phyloP scores from a whole-genome alignment of 345 rosid genomes.

The Melaleuca quinquenervia region DNA sequence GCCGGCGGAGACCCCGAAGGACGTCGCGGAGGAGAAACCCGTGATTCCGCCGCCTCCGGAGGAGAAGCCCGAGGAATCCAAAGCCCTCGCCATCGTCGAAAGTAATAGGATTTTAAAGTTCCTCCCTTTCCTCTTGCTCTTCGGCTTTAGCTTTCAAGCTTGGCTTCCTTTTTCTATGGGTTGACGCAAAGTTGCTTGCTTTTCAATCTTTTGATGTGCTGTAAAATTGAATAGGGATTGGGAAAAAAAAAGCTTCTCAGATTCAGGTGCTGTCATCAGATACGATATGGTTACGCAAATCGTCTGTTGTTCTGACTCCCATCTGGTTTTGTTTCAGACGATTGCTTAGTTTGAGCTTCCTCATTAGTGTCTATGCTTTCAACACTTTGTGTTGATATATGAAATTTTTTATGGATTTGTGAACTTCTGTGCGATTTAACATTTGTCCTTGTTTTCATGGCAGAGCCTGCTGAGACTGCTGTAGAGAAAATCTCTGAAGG shows the following conservation, averaged over 20 bases:
- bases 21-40: constrained; percentile 32
- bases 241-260: background rate
- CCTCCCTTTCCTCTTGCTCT: background rate
- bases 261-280: background rate
- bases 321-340: background rate
- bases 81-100: constrained; percentile 21
- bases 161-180: background rate
- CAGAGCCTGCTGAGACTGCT: constrained; percentile 30
- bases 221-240: background rate
- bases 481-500: constrained; percentile 29
- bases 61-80: constrained; percentile 16
- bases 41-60: constrained; percentile 17
- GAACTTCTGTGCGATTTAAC: background rate
- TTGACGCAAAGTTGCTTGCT: background rate
- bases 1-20: constrained; percentile 15
- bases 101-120: constrained; percentile 3
- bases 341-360: background rate
- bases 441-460: background rate
- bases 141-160: background rate
- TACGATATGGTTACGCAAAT: background rate
- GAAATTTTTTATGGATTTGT: background rate
- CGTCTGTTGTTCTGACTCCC: background rate
- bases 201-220: background rate
- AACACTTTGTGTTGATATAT: background rate
- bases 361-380: background rate